Percentiles rank a stretch among this genome's conserved stretches.
phyloP scores from a whole-genome alignment of 2,329 filamentous ascomycete species.

The Ophiobolus disseminans region DNA sequence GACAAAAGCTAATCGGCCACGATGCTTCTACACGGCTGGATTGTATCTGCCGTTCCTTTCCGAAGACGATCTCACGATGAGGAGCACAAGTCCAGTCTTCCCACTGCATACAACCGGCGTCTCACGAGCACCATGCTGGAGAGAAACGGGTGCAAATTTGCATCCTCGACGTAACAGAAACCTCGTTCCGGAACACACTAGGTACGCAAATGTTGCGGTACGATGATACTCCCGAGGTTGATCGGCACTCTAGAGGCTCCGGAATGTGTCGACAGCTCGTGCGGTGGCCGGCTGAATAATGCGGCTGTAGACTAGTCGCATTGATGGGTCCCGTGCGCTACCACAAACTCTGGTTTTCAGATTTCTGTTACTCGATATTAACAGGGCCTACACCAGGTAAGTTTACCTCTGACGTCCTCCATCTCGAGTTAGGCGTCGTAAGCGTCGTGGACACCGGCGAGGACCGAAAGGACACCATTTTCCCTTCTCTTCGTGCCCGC shows the following conservation, averaged over 20 bases:
- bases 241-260: constrained; percentile 9
- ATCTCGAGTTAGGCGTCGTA: constrained; percentile 2
- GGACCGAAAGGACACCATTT: not conserved
- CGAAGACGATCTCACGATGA: no score
- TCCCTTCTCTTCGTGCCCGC: not conserved
- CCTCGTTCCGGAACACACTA: constrained; percentile 6
- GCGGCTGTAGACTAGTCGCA: constrained; percentile 7
- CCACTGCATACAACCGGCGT: not conserved
- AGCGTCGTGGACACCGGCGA: constrained; percentile 1
- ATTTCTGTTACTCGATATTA: constrained; percentile 48
- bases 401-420: constrained; percentile 18
- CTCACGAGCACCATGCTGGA: constrained; percentile 9
- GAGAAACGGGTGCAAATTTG: not conserved
- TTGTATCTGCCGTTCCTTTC: no score
- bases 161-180: constrained; percentile 26
- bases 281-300: constrained; percentile 8
- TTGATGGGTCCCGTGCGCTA: constrained; percentile 25
- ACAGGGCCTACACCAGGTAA: constrained; percentile 22
- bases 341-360: constrained; percentile 12
- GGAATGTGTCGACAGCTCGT: constrained; percentile 8
- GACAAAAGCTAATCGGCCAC: no score
- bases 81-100: no score
- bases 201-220: constrained; percentile 11
- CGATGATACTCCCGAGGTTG: constrained; percentile 9
- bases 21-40: no score